These are phyloP conservation scores for Prunus mira DNA, from an alignment of 306 rosid species.

Conservation along the genomic window DNA sequence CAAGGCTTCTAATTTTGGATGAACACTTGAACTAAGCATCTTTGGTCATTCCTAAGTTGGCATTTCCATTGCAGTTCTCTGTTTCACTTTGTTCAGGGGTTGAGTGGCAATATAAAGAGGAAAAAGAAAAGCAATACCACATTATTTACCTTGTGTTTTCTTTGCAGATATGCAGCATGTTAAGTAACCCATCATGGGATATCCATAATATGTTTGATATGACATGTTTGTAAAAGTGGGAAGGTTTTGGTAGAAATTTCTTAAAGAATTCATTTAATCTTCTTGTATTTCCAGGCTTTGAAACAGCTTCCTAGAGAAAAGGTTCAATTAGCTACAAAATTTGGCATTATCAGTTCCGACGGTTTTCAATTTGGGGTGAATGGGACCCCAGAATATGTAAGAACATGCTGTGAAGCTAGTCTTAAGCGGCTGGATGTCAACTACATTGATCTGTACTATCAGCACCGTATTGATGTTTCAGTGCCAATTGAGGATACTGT, in stretches of 20 bases:
- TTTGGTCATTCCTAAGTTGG: no score
- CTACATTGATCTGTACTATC: conserved; percentile 60
- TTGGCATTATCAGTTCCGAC: conserved; percentile 32
- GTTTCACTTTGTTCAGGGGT: no score
- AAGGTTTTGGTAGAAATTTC: background rate
- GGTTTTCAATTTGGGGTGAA: conserved; percentile 29
- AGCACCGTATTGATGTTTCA: conserved; percentile 56
- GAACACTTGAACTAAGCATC: background rate
- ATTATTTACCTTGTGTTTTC: no score
- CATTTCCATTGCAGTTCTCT: no score
- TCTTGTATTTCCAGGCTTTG: conserved; percentile 47
- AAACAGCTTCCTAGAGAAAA: conserved; percentile 64
- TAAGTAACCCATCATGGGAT: no score
- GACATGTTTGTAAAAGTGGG: background rate
- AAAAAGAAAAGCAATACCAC: background rate
- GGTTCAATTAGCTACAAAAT: conserved; percentile 70
- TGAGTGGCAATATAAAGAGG: background rate
- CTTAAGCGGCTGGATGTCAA: conserved; percentile 44
- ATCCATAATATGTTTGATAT: background rate
- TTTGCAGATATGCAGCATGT: no score
- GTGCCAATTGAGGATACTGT: conserved; percentile 78
- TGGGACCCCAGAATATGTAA: conserved; percentile 58
- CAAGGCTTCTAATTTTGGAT: background rate
- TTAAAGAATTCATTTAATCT: background rate
- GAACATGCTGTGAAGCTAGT: conserved; percentile 70